Conservation (phyloP, 2,329 filamentous ascomycete species). For the Fusarium equiseti region DNA sequence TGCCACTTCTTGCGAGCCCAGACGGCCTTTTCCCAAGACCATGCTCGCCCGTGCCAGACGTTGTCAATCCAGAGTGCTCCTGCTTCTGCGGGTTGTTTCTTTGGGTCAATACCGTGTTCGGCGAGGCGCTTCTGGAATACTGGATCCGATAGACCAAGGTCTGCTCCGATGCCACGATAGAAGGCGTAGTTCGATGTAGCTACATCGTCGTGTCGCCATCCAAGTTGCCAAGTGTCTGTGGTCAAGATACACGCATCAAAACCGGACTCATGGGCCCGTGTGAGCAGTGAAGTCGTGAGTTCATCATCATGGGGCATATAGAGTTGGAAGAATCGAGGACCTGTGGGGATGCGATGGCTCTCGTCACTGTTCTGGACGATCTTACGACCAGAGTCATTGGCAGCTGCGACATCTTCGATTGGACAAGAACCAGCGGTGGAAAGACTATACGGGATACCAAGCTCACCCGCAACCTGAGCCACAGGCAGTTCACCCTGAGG, state of each 20-base stretch:
- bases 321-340: slow-evolving; percentile 8
- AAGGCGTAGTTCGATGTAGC: slow-evolving; percentile 17
- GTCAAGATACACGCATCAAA: slow-evolving; percentile 6
- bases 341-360: neutral
- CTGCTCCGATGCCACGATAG: slow-evolving; percentile 11
- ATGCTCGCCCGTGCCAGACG: slow-evolving; percentile 21
- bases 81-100: slow-evolving; percentile 13
- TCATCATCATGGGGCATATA: slow-evolving; percentile 22
- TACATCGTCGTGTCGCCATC: slow-evolving; percentile 20
- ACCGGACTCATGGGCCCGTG: neutral
- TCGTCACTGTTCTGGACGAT: slow-evolving; percentile 2
- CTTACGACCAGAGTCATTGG: neutral
- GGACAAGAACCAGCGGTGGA: slow-evolving; percentile 13
- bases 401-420: slow-evolving; percentile 7
- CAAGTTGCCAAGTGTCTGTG: slow-evolving; percentile 15
- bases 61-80: slow-evolving; percentile 26
- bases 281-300: neutral
- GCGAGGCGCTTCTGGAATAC: slow-evolving; percentile 10
- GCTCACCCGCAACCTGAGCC: slow-evolving; percentile 7
- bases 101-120: slow-evolving; percentile 7
- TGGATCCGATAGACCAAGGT: slow-evolving; percentile 5
- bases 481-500: slow-evolving; percentile 16
- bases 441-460: slow-evolving; percentile 14
- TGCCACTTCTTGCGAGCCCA: slow-evolving; percentile 24
- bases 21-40: slow-evolving; percentile 22